Evolutionary conservation across 495 filamentous ascomycete species (phyloP).

Genomic region (Penicillium ochrochloron): DNA sequence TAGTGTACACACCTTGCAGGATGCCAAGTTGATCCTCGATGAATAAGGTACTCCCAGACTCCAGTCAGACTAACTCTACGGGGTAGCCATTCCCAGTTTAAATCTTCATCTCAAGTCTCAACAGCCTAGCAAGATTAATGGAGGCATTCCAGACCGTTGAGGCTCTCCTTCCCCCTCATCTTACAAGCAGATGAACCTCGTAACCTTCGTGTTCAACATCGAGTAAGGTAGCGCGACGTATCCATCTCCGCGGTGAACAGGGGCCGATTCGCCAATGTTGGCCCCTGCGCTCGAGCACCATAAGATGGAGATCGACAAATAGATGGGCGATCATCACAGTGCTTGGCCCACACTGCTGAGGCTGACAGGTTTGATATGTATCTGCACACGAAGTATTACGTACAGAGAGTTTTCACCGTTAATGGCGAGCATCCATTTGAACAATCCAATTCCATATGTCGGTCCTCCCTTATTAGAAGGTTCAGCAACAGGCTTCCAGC

Average conservation of each 20-base stretch:
- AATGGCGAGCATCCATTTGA: not conserved
- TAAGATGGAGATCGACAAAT: slow-evolving; percentile 15
- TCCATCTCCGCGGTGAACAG: not conserved
- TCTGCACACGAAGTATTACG: not conserved
- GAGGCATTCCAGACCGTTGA: not conserved
- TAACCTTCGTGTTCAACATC: not conserved
- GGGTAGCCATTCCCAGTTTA: not conserved
- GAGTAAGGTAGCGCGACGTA: not conserved
- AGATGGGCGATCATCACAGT: slow-evolving; percentile 12
- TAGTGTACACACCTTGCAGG: not conserved
- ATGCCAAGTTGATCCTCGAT: not conserved
- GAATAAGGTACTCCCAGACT: too few relatives aligned
- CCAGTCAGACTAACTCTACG: not conserved
- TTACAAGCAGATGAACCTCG: not conserved
- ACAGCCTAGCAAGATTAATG: not conserved
- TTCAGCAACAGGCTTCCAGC: not conserved
- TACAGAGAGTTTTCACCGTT: not conserved
- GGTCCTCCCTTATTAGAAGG: not conserved
- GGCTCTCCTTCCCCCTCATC: not conserved
- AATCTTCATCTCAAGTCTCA: not conserved
- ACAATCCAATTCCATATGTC: not conserved
- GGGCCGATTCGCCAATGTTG: not conserved
- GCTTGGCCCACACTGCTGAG: not conserved
- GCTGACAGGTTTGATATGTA: not conserved
- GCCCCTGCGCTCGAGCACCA: slow-evolving; percentile 7